Percentiles rank a stretch among this genome's conserved stretches.
Conservation (phyloP, 805 yeast species). For the Yarrowia sp. region DNA sequence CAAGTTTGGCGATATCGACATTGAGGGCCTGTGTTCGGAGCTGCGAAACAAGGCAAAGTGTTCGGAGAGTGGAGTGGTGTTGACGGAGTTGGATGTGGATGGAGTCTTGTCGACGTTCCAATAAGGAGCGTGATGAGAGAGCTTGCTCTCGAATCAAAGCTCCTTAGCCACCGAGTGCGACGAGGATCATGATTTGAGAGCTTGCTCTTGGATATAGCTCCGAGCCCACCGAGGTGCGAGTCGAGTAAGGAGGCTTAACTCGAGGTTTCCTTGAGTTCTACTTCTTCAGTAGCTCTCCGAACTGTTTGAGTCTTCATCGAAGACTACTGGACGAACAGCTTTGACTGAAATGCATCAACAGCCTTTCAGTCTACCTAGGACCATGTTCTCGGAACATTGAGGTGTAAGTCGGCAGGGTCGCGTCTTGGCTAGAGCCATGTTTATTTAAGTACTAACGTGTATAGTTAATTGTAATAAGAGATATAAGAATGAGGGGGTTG, state of each 20-base stretch:
- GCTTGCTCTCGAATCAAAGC: too few relatives aligned
- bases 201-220: too few relatives aligned
- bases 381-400: neutral
- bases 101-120: constrained; percentile 51
- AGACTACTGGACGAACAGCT: too few relatives aligned
- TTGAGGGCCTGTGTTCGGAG: constrained; percentile 91
- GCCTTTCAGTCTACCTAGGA: neutral
- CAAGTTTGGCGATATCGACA: constrained; percentile 88
- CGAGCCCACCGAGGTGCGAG: too few relatives aligned
- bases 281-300: too few relatives aligned
- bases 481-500: neutral
- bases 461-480: constrained; percentile 25
- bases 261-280: too few relatives aligned
- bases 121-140: neutral
- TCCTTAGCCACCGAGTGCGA: too few relatives aligned
- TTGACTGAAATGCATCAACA: too few relatives aligned
- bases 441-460: constrained; percentile 33
- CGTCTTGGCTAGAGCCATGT: constrained; percentile 18
- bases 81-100: constrained; percentile 81
- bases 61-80: constrained; percentile 89
- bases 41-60: constrained; percentile 93
- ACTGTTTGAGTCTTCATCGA: neutral
- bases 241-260: too few relatives aligned
- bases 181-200: too few relatives aligned
- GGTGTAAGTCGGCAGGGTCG: constrained; percentile 24